Evolutionary conservation across 306 rosid genomes (phyloP).

Genomic region (Medicago truncatula): DNA sequence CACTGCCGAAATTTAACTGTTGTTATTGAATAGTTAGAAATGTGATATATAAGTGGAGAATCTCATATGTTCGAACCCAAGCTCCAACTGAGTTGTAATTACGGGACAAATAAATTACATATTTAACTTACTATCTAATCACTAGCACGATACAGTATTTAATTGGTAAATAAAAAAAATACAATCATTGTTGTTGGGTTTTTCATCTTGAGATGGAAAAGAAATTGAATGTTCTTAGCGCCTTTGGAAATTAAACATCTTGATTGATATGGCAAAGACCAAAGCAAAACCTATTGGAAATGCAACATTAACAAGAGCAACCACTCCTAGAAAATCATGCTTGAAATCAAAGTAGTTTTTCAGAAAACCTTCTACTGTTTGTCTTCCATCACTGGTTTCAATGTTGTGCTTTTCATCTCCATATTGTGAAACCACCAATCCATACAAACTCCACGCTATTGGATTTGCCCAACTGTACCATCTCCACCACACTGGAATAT

Average conservation of each 20-base stretch:
- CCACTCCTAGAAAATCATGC: constrained; percentile 55
- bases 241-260: constrained; percentile 50
- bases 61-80: too few relatives aligned
- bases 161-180: not conserved
- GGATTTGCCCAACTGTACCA: constrained; percentile 66
- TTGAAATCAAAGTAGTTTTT: constrained; percentile 53
- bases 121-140: not conserved
- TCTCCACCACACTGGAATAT: constrained; percentile 67
- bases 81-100: too few relatives aligned
- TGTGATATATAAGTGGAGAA: too few relatives aligned
- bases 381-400: constrained; percentile 21
- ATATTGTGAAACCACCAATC: constrained; percentile 66
- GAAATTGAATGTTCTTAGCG: constrained; percentile 34
- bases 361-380: constrained; percentile 50
- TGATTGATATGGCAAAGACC: constrained; percentile 46
- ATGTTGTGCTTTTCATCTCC: constrained; percentile 50
- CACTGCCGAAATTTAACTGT: too few relatives aligned
- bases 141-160: not conserved
- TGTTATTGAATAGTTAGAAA: too few relatives aligned
- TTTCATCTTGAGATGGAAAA: not conserved
- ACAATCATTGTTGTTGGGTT: not conserved
- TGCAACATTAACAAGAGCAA: constrained; percentile 46
- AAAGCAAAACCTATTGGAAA: constrained; percentile 47
- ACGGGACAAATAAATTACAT: too few relatives aligned
- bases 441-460: constrained; percentile 66